phyloP scores from a whole-genome alignment of 1,284 basidiomycete genomes.

The Athelia psychrophila region DNA sequence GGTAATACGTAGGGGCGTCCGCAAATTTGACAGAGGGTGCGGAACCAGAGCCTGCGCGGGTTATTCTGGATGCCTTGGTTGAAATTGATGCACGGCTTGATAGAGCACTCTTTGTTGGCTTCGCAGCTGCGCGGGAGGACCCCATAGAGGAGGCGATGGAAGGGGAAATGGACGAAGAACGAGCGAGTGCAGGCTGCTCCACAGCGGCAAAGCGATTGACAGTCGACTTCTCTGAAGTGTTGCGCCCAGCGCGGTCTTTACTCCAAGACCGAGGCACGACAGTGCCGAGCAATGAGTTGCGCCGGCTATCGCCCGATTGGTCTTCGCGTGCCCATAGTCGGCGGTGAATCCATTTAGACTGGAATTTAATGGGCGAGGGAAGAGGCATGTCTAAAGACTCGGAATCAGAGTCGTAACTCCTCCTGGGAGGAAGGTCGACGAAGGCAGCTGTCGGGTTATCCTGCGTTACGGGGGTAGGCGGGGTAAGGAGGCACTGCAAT shows the following conservation, averaged over 20 bases:
- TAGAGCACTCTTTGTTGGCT: not conserved
- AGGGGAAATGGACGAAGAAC: not conserved
- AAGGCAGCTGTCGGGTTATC: not conserved
- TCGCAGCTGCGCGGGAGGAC: not conserved
- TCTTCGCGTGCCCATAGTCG: not conserved
- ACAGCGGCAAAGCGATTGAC: not conserved
- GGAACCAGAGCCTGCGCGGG: constrained; percentile 13
- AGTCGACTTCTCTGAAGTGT: not conserved
- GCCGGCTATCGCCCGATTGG: not conserved
- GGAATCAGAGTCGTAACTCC: not conserved
- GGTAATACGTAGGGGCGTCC: constrained; percentile 35
- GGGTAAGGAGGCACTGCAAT: not conserved
- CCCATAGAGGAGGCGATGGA: not conserved
- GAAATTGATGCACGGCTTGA: not conserved
- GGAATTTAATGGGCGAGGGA: not conserved
- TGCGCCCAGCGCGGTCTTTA: no score
- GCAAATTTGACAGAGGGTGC: constrained; percentile 43
- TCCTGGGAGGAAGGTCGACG: not conserved
- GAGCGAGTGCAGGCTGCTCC: not conserved
- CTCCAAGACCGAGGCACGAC: not conserved
- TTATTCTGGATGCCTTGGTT: not conserved
- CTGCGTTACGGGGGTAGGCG: no score
- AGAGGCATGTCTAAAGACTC: not conserved
- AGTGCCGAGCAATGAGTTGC: not conserved
- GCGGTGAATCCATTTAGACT: not conserved